These are phyloP conservation scores for Bothia castanella DNA, from an alignment of 1,284 basidiomycete genomes.

Conservation along the genomic window DNA sequence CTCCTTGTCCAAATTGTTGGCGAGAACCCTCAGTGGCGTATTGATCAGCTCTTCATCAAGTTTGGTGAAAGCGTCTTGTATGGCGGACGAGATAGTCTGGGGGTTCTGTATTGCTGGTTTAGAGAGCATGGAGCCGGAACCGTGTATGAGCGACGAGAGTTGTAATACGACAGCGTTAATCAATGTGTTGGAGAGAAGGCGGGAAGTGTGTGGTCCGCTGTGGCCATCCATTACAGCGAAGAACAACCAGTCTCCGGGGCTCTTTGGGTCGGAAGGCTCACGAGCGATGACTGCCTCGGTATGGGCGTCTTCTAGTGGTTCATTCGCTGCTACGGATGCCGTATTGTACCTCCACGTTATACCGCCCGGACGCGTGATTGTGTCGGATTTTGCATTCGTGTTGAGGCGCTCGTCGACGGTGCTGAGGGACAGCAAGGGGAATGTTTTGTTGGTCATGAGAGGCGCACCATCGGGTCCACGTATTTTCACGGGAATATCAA, in stretches of 20 bases:
- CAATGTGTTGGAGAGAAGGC: constrained; percentile 79
- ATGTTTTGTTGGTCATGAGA: constrained; percentile 47
- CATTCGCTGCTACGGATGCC: constrained; percentile 78
- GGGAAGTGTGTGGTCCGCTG: constrained; percentile 75
- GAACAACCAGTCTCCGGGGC: constrained; percentile 72
- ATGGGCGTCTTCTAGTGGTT: constrained; percentile 87
- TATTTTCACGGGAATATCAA: constrained; percentile 54
- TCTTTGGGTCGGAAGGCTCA: constrained; percentile 51
- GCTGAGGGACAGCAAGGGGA: constrained; percentile 56
- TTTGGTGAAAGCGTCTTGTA: constrained; percentile 74
- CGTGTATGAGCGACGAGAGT: constrained; percentile 52
- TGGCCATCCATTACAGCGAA: constrained; percentile 95
- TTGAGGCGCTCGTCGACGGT: constrained; percentile 58
- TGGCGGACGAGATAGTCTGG: constrained; percentile 61
- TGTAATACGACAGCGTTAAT: constrained; percentile 85
- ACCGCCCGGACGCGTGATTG: constrained; percentile 46
- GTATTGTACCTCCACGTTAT: constrained; percentile 72
- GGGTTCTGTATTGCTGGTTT: constrained; percentile 46
- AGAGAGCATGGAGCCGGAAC: constrained; percentile 37
- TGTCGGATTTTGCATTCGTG: constrained; percentile 49
- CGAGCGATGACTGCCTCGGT: constrained; percentile 68
- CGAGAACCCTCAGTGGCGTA: constrained; percentile 72
- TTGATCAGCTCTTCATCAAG: constrained; percentile 78
- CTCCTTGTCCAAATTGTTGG: constrained; percentile 50
- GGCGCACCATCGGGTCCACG: constrained; percentile 58